phyloP scores from a whole-genome alignment of 2,329 filamentous ascomycete genomes.

The Teratosphaeria destructans region DNA sequence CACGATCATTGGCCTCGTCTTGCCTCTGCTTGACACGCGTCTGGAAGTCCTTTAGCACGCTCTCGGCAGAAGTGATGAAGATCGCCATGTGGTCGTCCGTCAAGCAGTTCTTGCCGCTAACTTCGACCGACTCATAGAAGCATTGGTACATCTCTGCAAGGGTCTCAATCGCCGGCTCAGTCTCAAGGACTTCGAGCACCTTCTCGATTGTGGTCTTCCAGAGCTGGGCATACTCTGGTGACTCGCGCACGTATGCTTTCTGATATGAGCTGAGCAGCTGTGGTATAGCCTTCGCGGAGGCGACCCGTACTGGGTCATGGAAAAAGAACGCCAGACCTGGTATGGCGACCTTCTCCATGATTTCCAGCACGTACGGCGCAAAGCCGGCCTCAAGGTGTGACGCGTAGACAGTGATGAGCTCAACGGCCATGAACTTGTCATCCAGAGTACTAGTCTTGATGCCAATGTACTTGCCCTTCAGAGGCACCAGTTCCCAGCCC shows the following conservation, averaged over 20 bases:
- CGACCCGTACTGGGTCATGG: conserved; percentile 92
- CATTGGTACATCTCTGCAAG: conserved; percentile 99
- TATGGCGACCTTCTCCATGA: conserved; percentile 93
- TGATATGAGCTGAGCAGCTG: conserved; percentile 90
- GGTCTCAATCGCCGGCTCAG: conserved; percentile 91
- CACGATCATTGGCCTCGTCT: conserved; percentile 75
- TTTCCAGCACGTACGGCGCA: conserved; percentile 80
- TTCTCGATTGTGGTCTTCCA: conserved; percentile 84
- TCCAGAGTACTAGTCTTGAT: conserved; percentile 95
- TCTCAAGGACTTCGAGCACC: conserved; percentile 82
- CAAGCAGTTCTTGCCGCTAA: conserved; percentile 76
- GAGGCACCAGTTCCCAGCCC: conserved; percentile 91
- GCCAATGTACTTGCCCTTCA: conserved; percentile 96
- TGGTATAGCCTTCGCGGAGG: conserved; percentile 88
- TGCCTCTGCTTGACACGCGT: conserved; percentile 69
- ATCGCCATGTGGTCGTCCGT: conserved; percentile 67
- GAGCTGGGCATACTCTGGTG: conserved; percentile 66
- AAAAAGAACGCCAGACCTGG: conserved; percentile 97
- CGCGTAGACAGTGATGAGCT: conserved; percentile 92
- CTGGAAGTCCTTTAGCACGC: conserved; percentile 86
- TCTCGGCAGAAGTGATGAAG: conserved; percentile 79
- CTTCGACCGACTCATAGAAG: conserved; percentile 97
- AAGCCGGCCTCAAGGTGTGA: conserved; percentile 91
- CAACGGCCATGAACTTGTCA: conserved; percentile 99
- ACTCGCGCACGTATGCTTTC: conserved; percentile 74